These are phyloP conservation scores for Physcia stellaris DNA, from an alignment of 495 filamentous ascomycete genomes.

Conservation along the genomic window DNA sequence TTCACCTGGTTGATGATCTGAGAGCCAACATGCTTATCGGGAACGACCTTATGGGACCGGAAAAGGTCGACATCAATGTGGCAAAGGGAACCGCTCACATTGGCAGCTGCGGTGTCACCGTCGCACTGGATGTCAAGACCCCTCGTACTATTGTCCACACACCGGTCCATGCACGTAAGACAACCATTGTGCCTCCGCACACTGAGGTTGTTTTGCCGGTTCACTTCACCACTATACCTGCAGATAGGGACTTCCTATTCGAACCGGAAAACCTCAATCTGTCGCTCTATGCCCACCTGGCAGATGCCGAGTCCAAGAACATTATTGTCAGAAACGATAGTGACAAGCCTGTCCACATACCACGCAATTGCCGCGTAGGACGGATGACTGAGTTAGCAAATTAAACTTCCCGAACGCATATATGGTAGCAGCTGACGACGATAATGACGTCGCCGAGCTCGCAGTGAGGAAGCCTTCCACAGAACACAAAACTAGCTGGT, in stretches of 20 bases:
- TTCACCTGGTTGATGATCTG: constrained; percentile 2
- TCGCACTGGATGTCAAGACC: no score
- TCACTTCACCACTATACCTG: background rate
- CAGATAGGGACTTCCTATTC: background rate
- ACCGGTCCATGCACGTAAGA: no score
- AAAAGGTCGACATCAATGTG: background rate
- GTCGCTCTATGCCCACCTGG: background rate
- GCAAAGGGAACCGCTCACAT: no score
- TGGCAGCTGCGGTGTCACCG: no score
- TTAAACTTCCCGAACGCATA: no score
- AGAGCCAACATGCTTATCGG: constrained; percentile 4
- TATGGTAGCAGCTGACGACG: background rate
- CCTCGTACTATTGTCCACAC: no score
- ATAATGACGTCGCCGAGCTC: background rate
- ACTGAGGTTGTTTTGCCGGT: background rate
- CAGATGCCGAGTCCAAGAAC: background rate
- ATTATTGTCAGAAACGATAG: background rate
- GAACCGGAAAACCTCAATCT: background rate
- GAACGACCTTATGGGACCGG: constrained; percentile 1
- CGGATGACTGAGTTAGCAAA: no score
- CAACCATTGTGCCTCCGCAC: background rate
- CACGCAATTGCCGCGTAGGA: no score
- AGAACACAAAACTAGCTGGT: no score
- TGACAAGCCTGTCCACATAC: background rate
- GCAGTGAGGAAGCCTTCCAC: background rate